Evolutionary conservation across 371 early-diverging fungal genomes (phyloP).

Genomic region (Mortierella sp.): DNA sequence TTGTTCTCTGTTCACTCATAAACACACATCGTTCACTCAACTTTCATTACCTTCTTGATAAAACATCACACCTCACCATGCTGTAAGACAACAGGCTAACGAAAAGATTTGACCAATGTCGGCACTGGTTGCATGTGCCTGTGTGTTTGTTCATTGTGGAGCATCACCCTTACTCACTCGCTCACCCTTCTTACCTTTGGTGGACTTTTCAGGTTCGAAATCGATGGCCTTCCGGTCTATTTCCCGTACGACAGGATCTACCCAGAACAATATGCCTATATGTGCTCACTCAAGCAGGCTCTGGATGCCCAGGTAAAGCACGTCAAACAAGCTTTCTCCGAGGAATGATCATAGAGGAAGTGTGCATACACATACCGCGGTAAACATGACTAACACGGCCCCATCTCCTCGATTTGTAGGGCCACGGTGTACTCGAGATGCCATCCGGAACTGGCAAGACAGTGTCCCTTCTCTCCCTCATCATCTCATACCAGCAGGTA

Average conservation of each 20-base stretch:
- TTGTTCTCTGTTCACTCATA: neutral
- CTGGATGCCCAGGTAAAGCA: slow-evolving; percentile 87
- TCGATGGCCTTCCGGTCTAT: slow-evolving; percentile 95
- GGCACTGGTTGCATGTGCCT: neutral
- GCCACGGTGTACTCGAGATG: slow-evolving; percentile 99
- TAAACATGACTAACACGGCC: neutral
- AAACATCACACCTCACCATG: neutral
- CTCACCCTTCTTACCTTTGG: neutral
- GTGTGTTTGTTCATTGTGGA: neutral
- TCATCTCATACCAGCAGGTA: slow-evolving; percentile 97
- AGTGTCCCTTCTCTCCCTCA: slow-evolving; percentile 95
- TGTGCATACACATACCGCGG: neutral
- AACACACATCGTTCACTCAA: neutral
- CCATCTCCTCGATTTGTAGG: slow-evolving; percentile 61
- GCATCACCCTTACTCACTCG: neutral
- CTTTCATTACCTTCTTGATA: neutral
- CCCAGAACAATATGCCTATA: slow-evolving; percentile 99
- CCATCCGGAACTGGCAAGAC: slow-evolving; percentile 99
- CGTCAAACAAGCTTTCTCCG: neutral
- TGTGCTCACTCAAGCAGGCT: slow-evolving; percentile 95
- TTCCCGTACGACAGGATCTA: slow-evolving; percentile 99
- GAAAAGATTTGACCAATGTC: neutral
- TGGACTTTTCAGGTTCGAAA: slow-evolving; percentile 72
- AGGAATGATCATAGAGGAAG: neutral
- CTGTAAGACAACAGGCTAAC: neutral